Evolutionary conservation across 2,329 filamentous ascomycete species (phyloP).

Genomic region (Pseudogymnoascus sp.): DNA sequence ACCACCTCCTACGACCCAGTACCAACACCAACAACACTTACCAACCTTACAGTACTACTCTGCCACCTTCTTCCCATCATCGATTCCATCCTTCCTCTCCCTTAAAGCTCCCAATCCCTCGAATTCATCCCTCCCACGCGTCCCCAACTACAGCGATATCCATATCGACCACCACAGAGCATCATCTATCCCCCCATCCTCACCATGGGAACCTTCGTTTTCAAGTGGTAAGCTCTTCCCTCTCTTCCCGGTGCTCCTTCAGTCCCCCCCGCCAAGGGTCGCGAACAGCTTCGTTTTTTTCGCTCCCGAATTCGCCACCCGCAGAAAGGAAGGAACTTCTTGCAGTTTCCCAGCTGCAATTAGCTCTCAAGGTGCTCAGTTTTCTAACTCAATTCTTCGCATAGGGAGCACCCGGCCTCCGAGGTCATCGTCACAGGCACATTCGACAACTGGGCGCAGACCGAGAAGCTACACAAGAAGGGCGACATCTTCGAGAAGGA

Average conservation of each 20-base stretch:
- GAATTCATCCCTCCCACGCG: background rate
- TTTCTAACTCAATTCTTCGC: conserved; percentile 15
- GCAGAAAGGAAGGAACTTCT: background rate
- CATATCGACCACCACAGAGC: background rate
- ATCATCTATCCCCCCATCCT: conserved; percentile 1
- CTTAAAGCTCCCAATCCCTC: background rate
- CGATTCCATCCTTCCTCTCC: background rate
- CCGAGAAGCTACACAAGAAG: conserved; percentile 70
- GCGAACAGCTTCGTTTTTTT: conserved; percentile 13
- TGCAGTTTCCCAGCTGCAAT: background rate
- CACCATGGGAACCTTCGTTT: conserved; percentile 59
- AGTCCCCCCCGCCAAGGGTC: conserved; percentile 12
- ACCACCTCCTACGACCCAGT: background rate
- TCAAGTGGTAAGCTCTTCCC: conserved; percentile 55
- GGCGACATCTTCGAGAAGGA: conserved; percentile 70
- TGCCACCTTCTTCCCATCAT: too few relatives aligned
- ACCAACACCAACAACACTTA: background rate
- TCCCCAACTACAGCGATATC: background rate
- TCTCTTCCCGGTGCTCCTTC: conserved; percentile 12
- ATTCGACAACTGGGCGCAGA: conserved; percentile 91
- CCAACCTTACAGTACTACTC: background rate
- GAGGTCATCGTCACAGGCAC: conserved; percentile 90
- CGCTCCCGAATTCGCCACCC: conserved; percentile 16
- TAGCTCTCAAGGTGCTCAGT: background rate
- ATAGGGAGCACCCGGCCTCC: conserved; percentile 75